A percentile compares a stretch with the other conserved stretches of the same genome.
Conservation (phyloP, 257 asterid species). For the Anisodus acutangulus region DNA sequence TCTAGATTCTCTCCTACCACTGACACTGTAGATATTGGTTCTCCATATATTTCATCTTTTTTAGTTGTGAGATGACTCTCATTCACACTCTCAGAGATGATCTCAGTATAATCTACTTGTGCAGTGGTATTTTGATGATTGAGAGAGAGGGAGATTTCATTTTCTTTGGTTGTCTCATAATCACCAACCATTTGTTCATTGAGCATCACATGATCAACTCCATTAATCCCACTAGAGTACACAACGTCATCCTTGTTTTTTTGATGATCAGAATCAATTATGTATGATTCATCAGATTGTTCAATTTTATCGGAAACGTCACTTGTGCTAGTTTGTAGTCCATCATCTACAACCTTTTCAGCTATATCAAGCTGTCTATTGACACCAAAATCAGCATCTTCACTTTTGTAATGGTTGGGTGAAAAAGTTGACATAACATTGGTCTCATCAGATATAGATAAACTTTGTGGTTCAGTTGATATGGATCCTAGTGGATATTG, state of each 20-base stretch:
- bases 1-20: slow-evolving; percentile 35
- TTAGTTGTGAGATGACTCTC: slow-evolving; percentile 33
- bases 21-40: slow-evolving; percentile 31
- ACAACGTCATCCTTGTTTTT: slow-evolving; percentile 38
- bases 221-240: neutral
- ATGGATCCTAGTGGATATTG: slow-evolving; percentile 69
- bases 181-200: slow-evolving; percentile 43
- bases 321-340: neutral
- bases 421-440: slow-evolving; percentile 30
- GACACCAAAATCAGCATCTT: slow-evolving; percentile 40
- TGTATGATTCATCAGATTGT: slow-evolving; percentile 34
- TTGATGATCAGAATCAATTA: slow-evolving; percentile 33
- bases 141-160: slow-evolving; percentile 20
- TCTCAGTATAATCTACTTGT: slow-evolving; percentile 27
- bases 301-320: slow-evolving; percentile 28
- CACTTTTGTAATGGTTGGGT: slow-evolving; percentile 35
- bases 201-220: slow-evolving; percentile 28
- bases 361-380: slow-evolving; percentile 33
- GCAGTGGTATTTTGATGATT: slow-evolving; percentile 34
- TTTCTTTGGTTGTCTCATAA: slow-evolving; percentile 32
- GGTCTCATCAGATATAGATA: slow-evolving; percentile 41
- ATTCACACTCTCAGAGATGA: slow-evolving; percentile 34
- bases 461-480: slow-evolving; percentile 59
- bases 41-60: slow-evolving; percentile 33
- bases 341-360: slow-evolving; percentile 6